These are phyloP conservation scores for Botrytis deweyae DNA, from an alignment of 2,329 filamentous ascomycete species.

Conservation along the genomic window DNA sequence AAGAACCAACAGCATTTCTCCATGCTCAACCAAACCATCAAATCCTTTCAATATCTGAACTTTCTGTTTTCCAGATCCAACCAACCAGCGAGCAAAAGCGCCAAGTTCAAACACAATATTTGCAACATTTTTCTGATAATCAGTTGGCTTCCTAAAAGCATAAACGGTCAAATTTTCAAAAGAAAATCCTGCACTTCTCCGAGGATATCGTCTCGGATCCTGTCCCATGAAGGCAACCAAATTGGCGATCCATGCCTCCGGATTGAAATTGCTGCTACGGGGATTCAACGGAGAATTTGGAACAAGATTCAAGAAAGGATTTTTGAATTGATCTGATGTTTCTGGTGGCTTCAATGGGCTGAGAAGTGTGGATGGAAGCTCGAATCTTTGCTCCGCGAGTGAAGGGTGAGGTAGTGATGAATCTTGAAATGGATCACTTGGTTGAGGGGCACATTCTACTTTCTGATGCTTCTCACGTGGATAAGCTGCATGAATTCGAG, in stretches of 20 bases:
- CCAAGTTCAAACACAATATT: constrained; percentile 56
- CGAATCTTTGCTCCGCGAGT: constrained; percentile 6
- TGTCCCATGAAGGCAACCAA: constrained; percentile 38
- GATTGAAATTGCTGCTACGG: constrained; percentile 50
- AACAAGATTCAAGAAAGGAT: constrained; percentile 24
- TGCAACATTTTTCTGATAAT: constrained; percentile 66
- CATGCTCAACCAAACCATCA: constrained; percentile 60
- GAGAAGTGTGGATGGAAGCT: not conserved
- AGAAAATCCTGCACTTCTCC: constrained; percentile 59
- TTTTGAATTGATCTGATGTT: constrained; percentile 10
- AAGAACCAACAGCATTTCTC: constrained; percentile 67
- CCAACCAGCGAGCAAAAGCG: constrained; percentile 46
- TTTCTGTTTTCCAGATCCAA: constrained; percentile 54
- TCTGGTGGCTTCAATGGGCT: not conserved
- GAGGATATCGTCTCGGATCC: constrained; percentile 44
- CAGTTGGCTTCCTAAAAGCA: constrained; percentile 65
- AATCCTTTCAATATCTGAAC: constrained; percentile 58
- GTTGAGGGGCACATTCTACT: constrained; percentile 15
- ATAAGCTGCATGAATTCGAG: constrained; percentile 20
- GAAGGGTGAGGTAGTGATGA: not conserved
- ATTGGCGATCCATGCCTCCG: constrained; percentile 49
- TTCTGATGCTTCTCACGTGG: constrained; percentile 22
- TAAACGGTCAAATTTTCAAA: constrained; percentile 69
- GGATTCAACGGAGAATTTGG: constrained; percentile 46
- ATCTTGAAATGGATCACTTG: constrained; percentile 5